Evolutionary conservation across 2,329 filamentous ascomycete species (phyloP).

Genomic region (Calonectria hawksworthii): DNA sequence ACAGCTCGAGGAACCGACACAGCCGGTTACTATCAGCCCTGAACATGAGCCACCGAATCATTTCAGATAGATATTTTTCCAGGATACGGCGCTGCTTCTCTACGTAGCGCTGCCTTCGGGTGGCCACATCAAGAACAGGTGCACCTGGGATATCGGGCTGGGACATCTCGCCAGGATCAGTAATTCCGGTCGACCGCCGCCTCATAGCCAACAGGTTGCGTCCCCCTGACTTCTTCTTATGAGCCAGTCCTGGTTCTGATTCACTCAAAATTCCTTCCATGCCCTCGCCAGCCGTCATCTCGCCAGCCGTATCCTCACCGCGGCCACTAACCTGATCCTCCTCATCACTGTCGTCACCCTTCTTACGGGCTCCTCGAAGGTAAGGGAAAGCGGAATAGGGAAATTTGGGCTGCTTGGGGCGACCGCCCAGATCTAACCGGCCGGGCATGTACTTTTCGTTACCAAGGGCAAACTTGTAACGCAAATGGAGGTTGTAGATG

Average conservation of each 20-base stretch:
- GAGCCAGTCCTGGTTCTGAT: slow-evolving; percentile 48
- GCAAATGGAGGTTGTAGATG: slow-evolving; percentile 92
- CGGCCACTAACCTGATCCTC: slow-evolving; percentile 66
- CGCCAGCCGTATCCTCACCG: slow-evolving; percentile 62
- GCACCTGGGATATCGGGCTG: slow-evolving; percentile 59
- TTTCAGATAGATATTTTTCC: slow-evolving; percentile 90
- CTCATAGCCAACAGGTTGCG: slow-evolving; percentile 68
- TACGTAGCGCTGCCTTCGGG: slow-evolving; percentile 72
- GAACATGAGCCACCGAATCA: slow-evolving; percentile 98
- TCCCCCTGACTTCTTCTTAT: slow-evolving; percentile 64
- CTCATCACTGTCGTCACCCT: slow-evolving; percentile 85
- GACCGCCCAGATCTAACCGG: slow-evolving; percentile 73
- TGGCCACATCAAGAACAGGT: slow-evolving; percentile 62
- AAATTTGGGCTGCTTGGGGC: slow-evolving; percentile 89
- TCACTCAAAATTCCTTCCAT: slow-evolving; percentile 61
- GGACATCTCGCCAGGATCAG: slow-evolving; percentile 62
- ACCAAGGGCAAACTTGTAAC: slow-evolving; percentile 89
- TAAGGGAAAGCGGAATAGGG: slow-evolving; percentile 92
- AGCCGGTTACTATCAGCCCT: slow-evolving; percentile 94
- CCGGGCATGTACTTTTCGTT: slow-evolving; percentile 87
- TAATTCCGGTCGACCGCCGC: slow-evolving; percentile 66
- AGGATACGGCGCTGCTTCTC: slow-evolving; percentile 88
- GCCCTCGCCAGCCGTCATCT: slow-evolving; percentile 73
- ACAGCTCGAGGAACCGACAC: slow-evolving; percentile 96
- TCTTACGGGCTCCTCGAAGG: slow-evolving; percentile 82